Percentiles rank a stretch among this genome's conserved stretches.
phyloP scores from a whole-genome alignment of 1,284 basidiomycete genomes.

The Apiotrichum brassicae region DNA sequence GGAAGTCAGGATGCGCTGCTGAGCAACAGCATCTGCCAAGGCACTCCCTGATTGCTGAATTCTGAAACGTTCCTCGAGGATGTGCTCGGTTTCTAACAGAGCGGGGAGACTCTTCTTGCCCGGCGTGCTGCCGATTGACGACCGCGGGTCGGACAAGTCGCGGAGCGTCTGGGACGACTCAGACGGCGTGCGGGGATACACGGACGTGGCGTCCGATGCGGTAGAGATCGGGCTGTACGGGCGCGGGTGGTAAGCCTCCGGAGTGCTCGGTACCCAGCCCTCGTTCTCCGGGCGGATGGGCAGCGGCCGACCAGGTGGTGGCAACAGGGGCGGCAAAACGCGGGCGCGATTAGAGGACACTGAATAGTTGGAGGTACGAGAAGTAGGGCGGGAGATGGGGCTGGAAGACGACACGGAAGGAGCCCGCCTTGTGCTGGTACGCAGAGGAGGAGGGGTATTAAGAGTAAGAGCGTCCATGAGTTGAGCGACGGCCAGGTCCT shows the following conservation, averaged over 20 bases:
- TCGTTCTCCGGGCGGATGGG: constrained; percentile 9
- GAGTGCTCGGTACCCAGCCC: constrained; percentile 8
- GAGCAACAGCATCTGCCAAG: no score
- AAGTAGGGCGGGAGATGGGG: no score
- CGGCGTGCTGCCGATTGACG: constrained; percentile 3
- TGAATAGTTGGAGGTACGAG: neutral
- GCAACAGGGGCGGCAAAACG: constrained; percentile 6
- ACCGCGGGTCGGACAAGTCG: constrained; percentile 11
- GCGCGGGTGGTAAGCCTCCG: constrained; percentile 6
- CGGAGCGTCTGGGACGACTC: constrained; percentile 24
- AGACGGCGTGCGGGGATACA: constrained; percentile 28
- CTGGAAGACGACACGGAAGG: no score
- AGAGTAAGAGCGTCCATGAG: no score
- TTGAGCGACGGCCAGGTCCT: no score
- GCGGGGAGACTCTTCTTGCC: constrained; percentile 11
- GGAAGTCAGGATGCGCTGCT: no score
- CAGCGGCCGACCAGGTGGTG: constrained; percentile 10
- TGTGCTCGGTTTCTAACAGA: constrained; percentile 8
- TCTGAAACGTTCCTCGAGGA: no score
- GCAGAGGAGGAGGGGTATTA: no score
- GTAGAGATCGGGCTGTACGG: constrained; percentile 29
- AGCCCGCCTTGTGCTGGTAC: no score
- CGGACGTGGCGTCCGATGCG: constrained; percentile 28
- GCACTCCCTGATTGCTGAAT: no score
- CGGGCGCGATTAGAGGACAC: neutral